These are phyloP conservation scores for Pulveroboletus ravenelii DNA, from an alignment of 768 basidiomycete genomes.

Conservation along the genomic window DNA sequence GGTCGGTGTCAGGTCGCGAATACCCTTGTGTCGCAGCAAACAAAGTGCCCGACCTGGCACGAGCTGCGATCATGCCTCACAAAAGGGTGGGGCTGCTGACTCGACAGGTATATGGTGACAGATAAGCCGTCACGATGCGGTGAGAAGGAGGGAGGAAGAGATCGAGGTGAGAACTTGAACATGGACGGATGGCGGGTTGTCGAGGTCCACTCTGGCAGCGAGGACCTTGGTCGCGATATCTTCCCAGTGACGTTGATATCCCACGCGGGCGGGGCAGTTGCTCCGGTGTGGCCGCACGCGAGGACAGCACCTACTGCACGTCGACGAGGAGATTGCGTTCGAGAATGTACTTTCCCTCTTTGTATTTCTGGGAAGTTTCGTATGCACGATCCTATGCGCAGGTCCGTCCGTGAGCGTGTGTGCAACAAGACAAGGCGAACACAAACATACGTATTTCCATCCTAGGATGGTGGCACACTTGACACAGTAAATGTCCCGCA, in stretches of 20 bases:
- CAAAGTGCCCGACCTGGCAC: not conserved
- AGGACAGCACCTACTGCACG: conserved; percentile 55
- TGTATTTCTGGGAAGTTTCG: conserved; percentile 90
- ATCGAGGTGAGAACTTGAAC: conserved; percentile 13
- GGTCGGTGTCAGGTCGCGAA: conserved; percentile 7
- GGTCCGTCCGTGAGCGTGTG: conserved; percentile 3
- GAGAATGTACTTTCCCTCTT: conserved; percentile 97
- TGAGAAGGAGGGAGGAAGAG: conserved; percentile 16
- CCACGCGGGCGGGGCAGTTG: conserved; percentile 4
- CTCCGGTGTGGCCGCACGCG: conserved; percentile 8
- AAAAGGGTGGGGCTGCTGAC: conserved; percentile 7
- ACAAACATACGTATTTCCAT: conserved; percentile 98
- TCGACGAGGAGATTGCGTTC: conserved; percentile 88
- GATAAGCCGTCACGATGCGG: conserved; percentile 16
- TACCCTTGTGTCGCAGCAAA: conserved; percentile 10
- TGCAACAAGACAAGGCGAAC: not conserved
- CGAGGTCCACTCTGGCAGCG: conserved; percentile 16
- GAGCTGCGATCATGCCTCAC: conserved; percentile 1
- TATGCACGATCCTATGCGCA: conserved; percentile 83
- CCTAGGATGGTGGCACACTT: conserved; percentile 86
- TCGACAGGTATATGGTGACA: conserved; percentile 20
- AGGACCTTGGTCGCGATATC: conserved; percentile 9
- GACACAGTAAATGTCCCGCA: conserved; percentile 91
- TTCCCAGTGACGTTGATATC: not conserved
- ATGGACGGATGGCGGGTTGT: conserved; percentile 6